phyloP scores from a whole-genome alignment of 306 rosid genomes.

The Oemleria cerasiformis region DNA sequence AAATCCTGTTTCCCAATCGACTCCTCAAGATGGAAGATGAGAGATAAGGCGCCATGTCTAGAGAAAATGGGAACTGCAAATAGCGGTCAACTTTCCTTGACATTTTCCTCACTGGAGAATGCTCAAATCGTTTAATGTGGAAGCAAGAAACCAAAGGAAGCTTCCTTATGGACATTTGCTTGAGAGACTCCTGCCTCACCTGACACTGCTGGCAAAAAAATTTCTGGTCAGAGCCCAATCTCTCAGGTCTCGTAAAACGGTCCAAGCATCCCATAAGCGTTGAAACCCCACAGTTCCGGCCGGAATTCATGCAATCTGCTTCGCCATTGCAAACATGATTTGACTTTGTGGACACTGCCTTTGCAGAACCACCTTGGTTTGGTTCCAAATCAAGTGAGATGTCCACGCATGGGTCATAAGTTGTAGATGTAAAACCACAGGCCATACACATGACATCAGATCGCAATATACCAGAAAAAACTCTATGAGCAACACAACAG shows the following conservation, averaged over 20 bases:
- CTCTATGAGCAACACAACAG: constrained; percentile 92
- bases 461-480: constrained; percentile 87
- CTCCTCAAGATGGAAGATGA: constrained; percentile 80
- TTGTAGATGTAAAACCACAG: constrained; percentile 92
- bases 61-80: constrained; percentile 83
- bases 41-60: constrained; percentile 85
- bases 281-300: constrained; percentile 53
- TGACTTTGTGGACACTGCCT: constrained; percentile 46
- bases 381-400: constrained; percentile 89
- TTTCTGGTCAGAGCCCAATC: constrained; percentile 87
- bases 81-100: constrained; percentile 83
- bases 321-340: constrained; percentile 63
- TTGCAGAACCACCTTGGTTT: constrained; percentile 56
- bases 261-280: constrained; percentile 85
- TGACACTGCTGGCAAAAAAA: constrained; percentile 91
- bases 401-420: constrained; percentile 93
- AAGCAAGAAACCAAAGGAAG: constrained; percentile 89
- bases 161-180: constrained; percentile 91
- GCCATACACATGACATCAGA: constrained; percentile 96
- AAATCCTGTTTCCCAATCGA: constrained; percentile 77
- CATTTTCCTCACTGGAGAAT: constrained; percentile 80
- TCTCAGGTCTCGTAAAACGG: constrained; percentile 89
- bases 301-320: constrained; percentile 45
- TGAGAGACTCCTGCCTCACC: constrained; percentile 84
- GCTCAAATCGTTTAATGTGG: constrained; percentile 92